Conservation (phyloP, 83 land plant genomes). For the Picea mariana region DNA sequence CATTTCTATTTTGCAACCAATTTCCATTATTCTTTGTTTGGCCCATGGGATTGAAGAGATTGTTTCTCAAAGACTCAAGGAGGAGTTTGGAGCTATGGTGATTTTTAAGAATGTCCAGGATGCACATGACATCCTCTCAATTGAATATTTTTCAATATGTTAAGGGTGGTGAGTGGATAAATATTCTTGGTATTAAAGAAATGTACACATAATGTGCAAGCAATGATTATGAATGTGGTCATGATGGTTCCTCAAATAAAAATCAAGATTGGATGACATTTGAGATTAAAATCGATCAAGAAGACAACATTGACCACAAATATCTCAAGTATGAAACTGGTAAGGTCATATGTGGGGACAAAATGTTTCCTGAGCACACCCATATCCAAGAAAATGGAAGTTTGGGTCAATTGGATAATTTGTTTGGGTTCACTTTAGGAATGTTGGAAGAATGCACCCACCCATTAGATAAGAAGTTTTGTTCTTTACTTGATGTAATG, state of each 20-base stretch:
- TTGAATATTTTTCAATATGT: constrained; percentile 17
- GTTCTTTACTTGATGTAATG: constrained; percentile 36
- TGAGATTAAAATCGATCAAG: constrained; percentile 9
- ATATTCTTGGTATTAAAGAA: constrained; percentile 1
- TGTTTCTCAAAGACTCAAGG: constrained; percentile 26
- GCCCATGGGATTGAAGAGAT: constrained; percentile 46
- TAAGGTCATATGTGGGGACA: background rate
- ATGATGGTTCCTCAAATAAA: background rate
- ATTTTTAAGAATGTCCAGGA: background rate
- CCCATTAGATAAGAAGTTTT: constrained; percentile 20
- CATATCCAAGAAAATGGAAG: background rate
- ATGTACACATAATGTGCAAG: background rate
- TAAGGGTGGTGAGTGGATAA: constrained; percentile 34
- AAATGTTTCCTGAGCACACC: background rate
- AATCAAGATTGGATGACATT: constrained; percentile 2
- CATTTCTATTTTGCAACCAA: constrained; percentile 46
- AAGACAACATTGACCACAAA: background rate
- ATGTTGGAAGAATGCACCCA: background rate
- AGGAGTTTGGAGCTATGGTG: constrained; percentile 41
- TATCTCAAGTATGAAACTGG: background rate
- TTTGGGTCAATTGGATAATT: background rate
- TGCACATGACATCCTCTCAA: background rate
- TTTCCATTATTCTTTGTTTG: constrained; percentile 56
- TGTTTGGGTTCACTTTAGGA: background rate
- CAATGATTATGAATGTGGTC: constrained; percentile 9